Base-by-base conservation (phyloP, 2,329 filamentous ascomycete genomes). In the Tolypocladium inflatum region DNA sequence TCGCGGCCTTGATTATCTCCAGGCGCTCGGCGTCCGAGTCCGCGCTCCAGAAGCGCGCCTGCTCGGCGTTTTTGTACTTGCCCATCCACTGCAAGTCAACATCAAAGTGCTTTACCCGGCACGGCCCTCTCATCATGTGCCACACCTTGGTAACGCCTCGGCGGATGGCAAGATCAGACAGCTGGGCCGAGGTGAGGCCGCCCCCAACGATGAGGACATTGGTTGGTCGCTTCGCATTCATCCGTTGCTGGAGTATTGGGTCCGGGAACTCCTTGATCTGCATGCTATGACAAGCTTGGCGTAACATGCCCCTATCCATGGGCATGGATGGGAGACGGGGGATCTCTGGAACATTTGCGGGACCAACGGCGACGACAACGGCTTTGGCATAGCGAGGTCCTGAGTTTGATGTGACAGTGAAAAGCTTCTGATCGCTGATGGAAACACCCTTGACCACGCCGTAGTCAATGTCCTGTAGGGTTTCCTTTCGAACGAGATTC, bases 31-130 rank as follows among this genome's bases (percentile, higher is more conserved):
- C 80, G 60, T 90, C 86, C 7, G 81, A 83, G 63, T 91, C 88
- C 4, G 88, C 87, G 8, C 82, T 84, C 87, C 88, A 92, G 70
- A 92, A 94, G 0, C 80, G 79, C 0, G 89, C 86, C 67, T 92
- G 88, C 63, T 89, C 84, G 57, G 84, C 81, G 68, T 93, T 93
- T 58, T 86, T 85, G 70, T 89, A 93, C 68, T 93, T 93, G 11
- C 87, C 88, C 70, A 93, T 88, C 90, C 90, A 94, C 54, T 82
- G 80, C 2, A 93, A 77, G 58, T 86, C 83, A 30, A 93, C 80
- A 64, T 93, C 90, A 63, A 93, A 93, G 59, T 87, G 85, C 71
- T 93, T 93, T 55, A 90, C 79, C 63, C 76, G 74, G 15, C 80
- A 64, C 0, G 75, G 72, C 0, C 80, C 77, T 0, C 90, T 80